phyloP scores from a whole-genome alignment of 371 early-diverging fungal species.

The Zopfochytrium polystomum region DNA sequence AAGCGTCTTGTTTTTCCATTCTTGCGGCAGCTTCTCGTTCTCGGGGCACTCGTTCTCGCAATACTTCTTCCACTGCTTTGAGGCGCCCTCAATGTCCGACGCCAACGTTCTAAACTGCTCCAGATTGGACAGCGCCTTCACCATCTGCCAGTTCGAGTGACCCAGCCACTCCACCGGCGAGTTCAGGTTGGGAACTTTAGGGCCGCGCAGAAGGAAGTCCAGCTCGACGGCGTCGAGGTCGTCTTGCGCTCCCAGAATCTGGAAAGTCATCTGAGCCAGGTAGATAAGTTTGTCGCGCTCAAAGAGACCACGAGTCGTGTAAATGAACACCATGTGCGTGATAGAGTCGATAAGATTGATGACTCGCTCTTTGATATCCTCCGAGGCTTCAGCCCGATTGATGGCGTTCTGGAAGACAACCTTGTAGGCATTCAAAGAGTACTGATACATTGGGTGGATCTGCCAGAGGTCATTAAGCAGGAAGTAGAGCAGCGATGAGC shows the following conservation, averaged over 20 bases:
- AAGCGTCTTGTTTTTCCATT: slow-evolving; percentile 64
- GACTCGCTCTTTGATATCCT: slow-evolving; percentile 63
- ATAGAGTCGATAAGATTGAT: slow-evolving; percentile 55
- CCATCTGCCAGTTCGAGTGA: slow-evolving; percentile 49
- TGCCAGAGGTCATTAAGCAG: slow-evolving; percentile 61
- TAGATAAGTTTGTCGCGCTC: slow-evolving; percentile 64
- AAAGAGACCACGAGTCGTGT: slow-evolving; percentile 61
- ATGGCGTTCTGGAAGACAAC: slow-evolving; percentile 64
- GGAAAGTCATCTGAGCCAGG: slow-evolving; percentile 62
- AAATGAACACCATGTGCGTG: slow-evolving; percentile 55
- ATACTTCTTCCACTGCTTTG: slow-evolving; percentile 66
- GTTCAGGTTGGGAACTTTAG: slow-evolving; percentile 42
- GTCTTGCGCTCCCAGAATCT: slow-evolving; percentile 50
- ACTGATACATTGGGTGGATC: slow-evolving; percentile 64
- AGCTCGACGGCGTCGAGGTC: slow-evolving; percentile 55
- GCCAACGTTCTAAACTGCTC: slow-evolving; percentile 54
- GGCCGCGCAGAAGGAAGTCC: slow-evolving; percentile 57
- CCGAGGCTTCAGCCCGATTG: slow-evolving; percentile 51
- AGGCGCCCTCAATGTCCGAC: slow-evolving; percentile 58
- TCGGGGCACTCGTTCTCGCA: slow-evolving; percentile 62
- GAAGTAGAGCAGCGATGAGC: slow-evolving; percentile 61
- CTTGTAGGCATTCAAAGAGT: slow-evolving; percentile 62
- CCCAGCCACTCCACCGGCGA: slow-evolving; percentile 59
- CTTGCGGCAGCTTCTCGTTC: slow-evolving; percentile 62
- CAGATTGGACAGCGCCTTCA: slow-evolving; percentile 56